Evolutionary conservation across 345 rosid species (phyloP).

Genomic region (Moricandia arvensis): DNA sequence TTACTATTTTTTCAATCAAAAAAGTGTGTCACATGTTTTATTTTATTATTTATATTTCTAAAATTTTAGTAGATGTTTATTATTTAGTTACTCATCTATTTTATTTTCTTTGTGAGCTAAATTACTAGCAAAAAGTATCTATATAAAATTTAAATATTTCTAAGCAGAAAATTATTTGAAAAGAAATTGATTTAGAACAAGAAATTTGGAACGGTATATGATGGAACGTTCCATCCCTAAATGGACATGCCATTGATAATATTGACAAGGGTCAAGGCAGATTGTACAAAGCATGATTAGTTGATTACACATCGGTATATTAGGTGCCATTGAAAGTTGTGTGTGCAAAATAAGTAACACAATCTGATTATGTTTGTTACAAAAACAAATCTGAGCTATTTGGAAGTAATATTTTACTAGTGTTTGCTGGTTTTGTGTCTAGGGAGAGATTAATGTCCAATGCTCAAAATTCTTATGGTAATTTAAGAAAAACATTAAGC

Average conservation of each 20-base stretch:
- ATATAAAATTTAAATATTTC: background rate
- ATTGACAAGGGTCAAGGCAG: background rate
- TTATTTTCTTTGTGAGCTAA: background rate
- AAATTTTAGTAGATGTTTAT: background rate
- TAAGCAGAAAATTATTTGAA: background rate
- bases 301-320: background rate
- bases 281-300: background rate
- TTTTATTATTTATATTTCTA: too few species aligned
- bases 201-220: background rate
- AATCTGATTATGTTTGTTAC: too few species aligned
- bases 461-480: too few species aligned
- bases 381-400: too few species aligned
- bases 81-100: background rate
- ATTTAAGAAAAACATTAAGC: too few species aligned
- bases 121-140: background rate
- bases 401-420: background rate
- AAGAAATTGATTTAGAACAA: background rate
- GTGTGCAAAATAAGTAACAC: background rate
- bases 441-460: too few species aligned
- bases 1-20: too few species aligned
- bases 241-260: background rate
- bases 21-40: too few species aligned
- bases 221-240: background rate
- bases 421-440: background rate
- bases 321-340: background rate